Base-by-base conservation (phyloP, 352 stramenopile species). In the Phytophthora sp. region DNA sequence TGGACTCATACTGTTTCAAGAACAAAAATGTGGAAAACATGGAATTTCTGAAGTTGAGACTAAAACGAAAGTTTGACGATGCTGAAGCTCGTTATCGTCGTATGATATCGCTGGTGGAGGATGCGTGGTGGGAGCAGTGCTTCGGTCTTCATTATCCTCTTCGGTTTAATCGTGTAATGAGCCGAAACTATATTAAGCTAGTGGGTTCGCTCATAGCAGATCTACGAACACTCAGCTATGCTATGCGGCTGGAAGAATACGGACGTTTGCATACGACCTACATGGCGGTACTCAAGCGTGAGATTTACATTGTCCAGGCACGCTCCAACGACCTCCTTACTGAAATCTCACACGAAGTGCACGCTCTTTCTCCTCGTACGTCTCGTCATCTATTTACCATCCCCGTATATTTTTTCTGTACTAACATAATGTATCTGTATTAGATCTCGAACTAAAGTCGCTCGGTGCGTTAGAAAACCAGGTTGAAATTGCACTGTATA, bases 1-100 rank as follows among this genome's bases (percentile, higher is more conserved):
- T 93, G 15, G 84, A 93, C 65, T 85, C 84, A 31, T 93, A 93
- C 71, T 93, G 84, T 46, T 93, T 91, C 74, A 89, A 89, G 57
- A 89, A 86, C 75, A 92, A 91, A 70, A 89, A 90, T 66, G 65
- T 89, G 5, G 81, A 91, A 11, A 73, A 87, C 55, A 89, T 91
- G 82, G 80, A 91, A 26, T 89, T 93, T 29, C 55, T 91, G 3
- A 80, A 77, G n/a, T 49, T 90, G 33, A 83, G 86, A 53, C 64
- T 93, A 12, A 57, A 71, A 3, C 80, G 71, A 41, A 91, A 91
- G 55, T 91, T 93, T 42, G 78, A 89, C n/a, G 65, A 66, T 1
- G 69, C 75, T 2, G 33, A 68, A 23, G 81, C 61, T 7, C 77
- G 82, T 18, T 70, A 90, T 36, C 64, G 57, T 8, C 73, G 73